Evolutionary conservation across 2,329 filamentous ascomycete genomes (phyloP), one percentile per base, ranked within the genome.

Genomic region (Didymella segeticola): DNA sequence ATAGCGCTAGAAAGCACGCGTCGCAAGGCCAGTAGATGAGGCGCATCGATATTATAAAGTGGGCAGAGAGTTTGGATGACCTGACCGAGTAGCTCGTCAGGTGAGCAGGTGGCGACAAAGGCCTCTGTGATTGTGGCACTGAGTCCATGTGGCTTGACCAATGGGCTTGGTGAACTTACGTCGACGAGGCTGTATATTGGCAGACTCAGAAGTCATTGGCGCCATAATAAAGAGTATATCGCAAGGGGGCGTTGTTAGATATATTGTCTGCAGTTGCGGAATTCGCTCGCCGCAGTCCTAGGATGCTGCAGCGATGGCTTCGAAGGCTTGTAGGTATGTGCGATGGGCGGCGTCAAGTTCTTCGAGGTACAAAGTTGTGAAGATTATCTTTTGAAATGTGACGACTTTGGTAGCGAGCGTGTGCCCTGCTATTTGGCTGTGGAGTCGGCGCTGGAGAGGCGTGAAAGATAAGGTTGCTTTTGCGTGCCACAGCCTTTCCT

Each of bases 101-200:
- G 38, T 29, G 51, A 48, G 43, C 43, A 47, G 12, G 26, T 48
- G 27, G 51, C 37, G 20, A 42, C 22, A 33, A 43, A 53, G 22
- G 37, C 15, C 26, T 33, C 51, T 53, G 42, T 41, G 10, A 14
- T 15, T 12, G 14, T 22, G 5, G 7, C 22, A 23, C 20, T 53
- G 14, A 53, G 50, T 29, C 15, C n/a, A 27, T 17, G 20, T 38
- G 23, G 26, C 17, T 42, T 19, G 6, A 17, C 20, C 10, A 9
- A 17, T 19, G 8, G 31, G 4, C n/a, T n/a, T 17, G 25, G 11
- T 34, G 12, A 25, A 48, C 43, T 48, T 48, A 53, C 51, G 51
- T 43, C 43, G 38, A 23, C 25, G 43, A n/a, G 31, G 8, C 15
- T 14, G 38, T 20, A 38, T 12, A n/a, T 7, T 11, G 9, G 20